phyloP scores from a whole-genome alignment of 2,329 filamentous ascomycete genomes.

The Botrytis sinoallii region DNA sequence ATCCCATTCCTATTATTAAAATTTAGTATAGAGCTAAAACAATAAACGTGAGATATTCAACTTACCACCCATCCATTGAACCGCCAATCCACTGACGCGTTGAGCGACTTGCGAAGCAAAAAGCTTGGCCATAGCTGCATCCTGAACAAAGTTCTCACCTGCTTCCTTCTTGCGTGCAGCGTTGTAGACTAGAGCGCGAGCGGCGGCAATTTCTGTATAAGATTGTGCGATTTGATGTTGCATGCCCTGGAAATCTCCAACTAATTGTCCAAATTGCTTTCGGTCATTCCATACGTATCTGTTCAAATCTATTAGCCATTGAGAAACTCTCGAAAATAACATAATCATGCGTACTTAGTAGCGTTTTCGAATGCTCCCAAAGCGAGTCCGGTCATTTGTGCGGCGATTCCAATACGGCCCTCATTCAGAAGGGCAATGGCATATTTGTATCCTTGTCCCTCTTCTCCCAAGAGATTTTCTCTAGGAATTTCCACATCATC shows the following conservation, averaged over 20 bases:
- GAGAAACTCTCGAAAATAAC: neutral
- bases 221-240: conserved; percentile 97
- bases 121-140: conserved; percentile 98
- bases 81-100: conserved; percentile 76
- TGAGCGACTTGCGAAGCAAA: conserved; percentile 91
- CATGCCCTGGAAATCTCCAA: conserved; percentile 98
- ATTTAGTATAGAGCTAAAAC: neutral
- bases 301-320: conserved; percentile 24
- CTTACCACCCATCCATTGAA: conserved; percentile 95
- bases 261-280: conserved; percentile 88
- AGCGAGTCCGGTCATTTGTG: conserved; percentile 96
- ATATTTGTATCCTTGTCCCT: conserved; percentile 96
- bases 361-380: conserved; percentile 95
- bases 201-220: conserved; percentile 89
- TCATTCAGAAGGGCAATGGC: conserved; percentile 93
- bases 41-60: neutral
- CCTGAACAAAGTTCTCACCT: conserved; percentile 88
- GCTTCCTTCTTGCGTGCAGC: conserved; percentile 97
- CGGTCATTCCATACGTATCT: conserved; percentile 98
- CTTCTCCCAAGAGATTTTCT: conserved; percentile 82
- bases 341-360: conserved; percentile 54
- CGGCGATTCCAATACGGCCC: conserved; percentile 94
- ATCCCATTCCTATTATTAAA: conserved; percentile 66
- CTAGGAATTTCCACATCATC: conserved; percentile 91
- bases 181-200: conserved; percentile 90